Evolutionary conservation across 352 stramenopile genomes (phyloP).

Genomic region (Phytophthora meadii): DNA sequence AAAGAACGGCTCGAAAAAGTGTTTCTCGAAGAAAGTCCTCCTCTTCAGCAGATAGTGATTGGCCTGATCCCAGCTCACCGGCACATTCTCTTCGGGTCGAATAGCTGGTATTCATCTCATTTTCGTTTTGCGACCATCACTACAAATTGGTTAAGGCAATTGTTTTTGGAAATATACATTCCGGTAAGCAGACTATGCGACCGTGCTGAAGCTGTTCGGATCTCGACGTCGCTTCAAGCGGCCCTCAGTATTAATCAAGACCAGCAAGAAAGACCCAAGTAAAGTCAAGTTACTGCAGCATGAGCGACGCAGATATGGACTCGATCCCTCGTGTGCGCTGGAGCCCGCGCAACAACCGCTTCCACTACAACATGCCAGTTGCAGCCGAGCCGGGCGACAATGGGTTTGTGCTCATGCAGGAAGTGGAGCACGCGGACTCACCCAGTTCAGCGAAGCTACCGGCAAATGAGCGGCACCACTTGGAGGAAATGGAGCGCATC

Average conservation of each 20-base stretch:
- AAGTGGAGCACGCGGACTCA: slow-evolving; percentile 66
- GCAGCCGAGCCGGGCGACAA: slow-evolving; percentile 61
- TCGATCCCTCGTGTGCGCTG: slow-evolving; percentile 77
- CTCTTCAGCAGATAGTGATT: slow-evolving; percentile 84
- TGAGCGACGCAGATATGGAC: slow-evolving; percentile 34
- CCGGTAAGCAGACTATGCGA: no score
- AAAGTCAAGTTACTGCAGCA: background rate
- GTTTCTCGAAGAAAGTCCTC: slow-evolving; percentile 82
- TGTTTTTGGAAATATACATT: no score
- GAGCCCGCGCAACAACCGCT: slow-evolving; percentile 76
- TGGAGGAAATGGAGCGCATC: slow-evolving; percentile 74
- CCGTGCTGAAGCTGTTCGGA: background rate
- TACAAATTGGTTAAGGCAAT: no score
- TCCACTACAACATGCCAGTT: slow-evolving; percentile 78
- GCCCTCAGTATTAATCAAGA: slow-evolving; percentile 2
- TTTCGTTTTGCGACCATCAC: slow-evolving; percentile 22
- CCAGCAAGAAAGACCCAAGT: background rate
- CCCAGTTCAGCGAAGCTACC: slow-evolving; percentile 49
- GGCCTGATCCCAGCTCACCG: slow-evolving; percentile 76
- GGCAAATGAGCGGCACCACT: slow-evolving; percentile 57
- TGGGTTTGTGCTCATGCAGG: slow-evolving; percentile 77
- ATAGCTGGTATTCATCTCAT: slow-evolving; percentile 51
- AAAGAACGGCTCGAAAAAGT: slow-evolving; percentile 90
- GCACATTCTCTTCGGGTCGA: slow-evolving; percentile 70
- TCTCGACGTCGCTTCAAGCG: background rate